Evolutionary conservation across 148 eudicot genomes (phyloP).

Genomic region (Rhododendron kiyosumense): DNA sequence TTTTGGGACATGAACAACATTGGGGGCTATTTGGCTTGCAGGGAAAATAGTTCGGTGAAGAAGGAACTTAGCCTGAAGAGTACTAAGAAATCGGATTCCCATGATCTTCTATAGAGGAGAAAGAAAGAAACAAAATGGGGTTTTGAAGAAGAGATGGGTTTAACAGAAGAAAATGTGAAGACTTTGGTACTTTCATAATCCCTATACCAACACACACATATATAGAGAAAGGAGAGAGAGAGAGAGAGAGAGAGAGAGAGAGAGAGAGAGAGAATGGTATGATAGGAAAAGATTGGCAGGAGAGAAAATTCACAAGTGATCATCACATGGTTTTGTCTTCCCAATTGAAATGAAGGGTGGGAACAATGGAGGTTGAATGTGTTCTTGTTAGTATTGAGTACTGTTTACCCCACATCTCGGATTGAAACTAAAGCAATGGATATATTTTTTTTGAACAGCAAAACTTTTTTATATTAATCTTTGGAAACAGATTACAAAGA

Average conservation of each 20-base stretch:
- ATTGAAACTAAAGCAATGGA: background rate
- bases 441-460: too few relatives aligned
- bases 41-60: background rate
- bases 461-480: too few relatives aligned
- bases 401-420: background rate
- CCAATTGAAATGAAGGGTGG: background rate
- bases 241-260: background rate
- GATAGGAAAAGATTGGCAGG: background rate
- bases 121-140: background rate
- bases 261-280: background rate
- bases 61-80: background rate
- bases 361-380: background rate
- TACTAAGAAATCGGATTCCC: background rate
- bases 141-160: background rate
- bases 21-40: background rate
- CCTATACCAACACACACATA: background rate
- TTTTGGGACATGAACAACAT: constrained; percentile 10
- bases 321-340: background rate
- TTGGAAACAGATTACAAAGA: too few relatives aligned
- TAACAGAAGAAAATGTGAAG: background rate
- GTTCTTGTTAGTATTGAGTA: background rate
- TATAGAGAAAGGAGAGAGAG: background rate
- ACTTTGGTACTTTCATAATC: background rate
- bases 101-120: constrained; percentile 1
- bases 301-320: background rate